Base-by-base conservation (phyloP, 495 filamentous ascomycete genomes). In the Penicillium argentinense region DNA sequence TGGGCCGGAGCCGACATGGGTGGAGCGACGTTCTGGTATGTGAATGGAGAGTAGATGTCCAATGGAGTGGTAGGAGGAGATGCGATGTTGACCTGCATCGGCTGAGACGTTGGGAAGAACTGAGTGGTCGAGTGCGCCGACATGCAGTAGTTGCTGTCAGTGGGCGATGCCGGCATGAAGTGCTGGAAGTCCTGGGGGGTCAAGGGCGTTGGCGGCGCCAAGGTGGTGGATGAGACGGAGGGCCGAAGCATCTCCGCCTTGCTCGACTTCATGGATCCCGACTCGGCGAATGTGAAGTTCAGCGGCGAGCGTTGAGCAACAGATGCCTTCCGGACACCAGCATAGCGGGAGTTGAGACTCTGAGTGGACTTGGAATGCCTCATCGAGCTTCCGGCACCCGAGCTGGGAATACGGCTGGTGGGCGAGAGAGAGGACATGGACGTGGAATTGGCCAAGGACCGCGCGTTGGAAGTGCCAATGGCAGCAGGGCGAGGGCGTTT, bases 341-440 rank as follows among this genome's bases (percentile, higher is more conserved):
- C 77, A 43, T 73, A 77, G 16, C 71, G 63, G 23, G 73, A 63
- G 54, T 74, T 73, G 17, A 78, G 63, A 36, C 60, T 68, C 39
- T 78, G 73, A 3, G 75, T 68, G 12, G 78, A 81, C 53, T 78
- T 78, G 26, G 77, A 74, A n/a, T 79, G 77, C 41, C 75, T 71
- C 51, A 80, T 63, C 9, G 65, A 56, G 54, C 68, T 63, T 18
- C 60, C 53, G 9, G 63, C 38, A 37, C 71, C 65, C 38, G 66
- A 69, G 50, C 54, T 62, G 1, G 68, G 56, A 22, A 69, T 49
- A 38, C 71, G 59, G 39, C 62, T 63, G 9, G 66, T 70, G 5
- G 72, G 66, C 4, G 67, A 59, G 24, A 69, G 57, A 8, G 67
- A 51, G 13, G 74, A 78, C 59, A 74, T 67, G 16, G 73, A 67